phyloP scores from a whole-genome alignment of 768 basidiomycete genomes.

The Boletus reticulatus region DNA sequence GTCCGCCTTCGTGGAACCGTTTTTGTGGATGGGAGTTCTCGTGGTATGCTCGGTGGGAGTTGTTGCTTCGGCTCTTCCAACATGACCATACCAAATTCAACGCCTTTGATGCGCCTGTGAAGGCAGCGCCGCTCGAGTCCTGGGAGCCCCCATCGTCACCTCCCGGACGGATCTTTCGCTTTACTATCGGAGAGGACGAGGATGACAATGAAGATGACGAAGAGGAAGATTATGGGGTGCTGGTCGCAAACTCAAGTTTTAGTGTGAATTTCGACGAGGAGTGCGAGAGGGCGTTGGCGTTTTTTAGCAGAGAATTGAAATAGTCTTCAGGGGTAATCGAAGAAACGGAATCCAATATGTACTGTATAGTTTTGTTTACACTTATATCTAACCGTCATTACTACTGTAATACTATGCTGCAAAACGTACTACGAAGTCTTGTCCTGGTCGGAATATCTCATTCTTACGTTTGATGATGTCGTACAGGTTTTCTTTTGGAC shows the following conservation, averaged over 20 bases:
- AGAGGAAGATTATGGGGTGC: slow-evolving; percentile 29
- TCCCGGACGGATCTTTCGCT: slow-evolving; percentile 17
- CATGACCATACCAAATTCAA: slow-evolving; percentile 23
- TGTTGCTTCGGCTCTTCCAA: slow-evolving; percentile 45
- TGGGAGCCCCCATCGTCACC: background rate
- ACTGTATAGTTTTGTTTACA: slow-evolving; percentile 20
- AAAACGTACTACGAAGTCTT: background rate
- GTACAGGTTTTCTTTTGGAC: too few species aligned
- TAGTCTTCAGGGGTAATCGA: background rate
- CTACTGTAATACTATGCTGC: slow-evolving; percentile 11
- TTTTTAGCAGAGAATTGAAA: slow-evolving; percentile 19
- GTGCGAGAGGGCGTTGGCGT: slow-evolving; percentile 25
- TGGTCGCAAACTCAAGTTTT: slow-evolving; percentile 17
- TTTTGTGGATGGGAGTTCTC: slow-evolving; percentile 40
- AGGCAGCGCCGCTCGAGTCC: background rate
- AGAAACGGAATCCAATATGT: background rate
- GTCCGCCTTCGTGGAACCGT: slow-evolving; percentile 8
- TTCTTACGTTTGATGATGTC: too few species aligned
- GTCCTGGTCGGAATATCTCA: background rate
- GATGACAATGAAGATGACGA: slow-evolving; percentile 22
- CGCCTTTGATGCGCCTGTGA: background rate
- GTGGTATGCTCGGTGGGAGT: slow-evolving; percentile 56
- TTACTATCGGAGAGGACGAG: slow-evolving; percentile 20
- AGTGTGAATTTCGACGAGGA: slow-evolving; percentile 22
- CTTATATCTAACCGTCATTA: slow-evolving; percentile 16